These are phyloP conservation scores for Aspergillus ustus DNA, from an alignment of 2,329 filamentous ascomycete genomes.

Conservation along the genomic window DNA sequence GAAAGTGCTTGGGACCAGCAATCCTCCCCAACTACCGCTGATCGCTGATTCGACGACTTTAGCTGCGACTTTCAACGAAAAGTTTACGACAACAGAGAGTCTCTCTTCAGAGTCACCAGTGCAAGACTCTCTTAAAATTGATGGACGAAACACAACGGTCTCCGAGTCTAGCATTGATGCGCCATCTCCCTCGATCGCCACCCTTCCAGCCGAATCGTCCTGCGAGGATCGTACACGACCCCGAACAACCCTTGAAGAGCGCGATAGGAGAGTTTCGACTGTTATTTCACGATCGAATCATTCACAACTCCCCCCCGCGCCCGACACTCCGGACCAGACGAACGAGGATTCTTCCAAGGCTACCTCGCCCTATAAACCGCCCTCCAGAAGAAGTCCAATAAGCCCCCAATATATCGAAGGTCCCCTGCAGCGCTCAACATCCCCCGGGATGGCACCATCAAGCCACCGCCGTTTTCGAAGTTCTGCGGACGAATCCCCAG, in stretches of 20 bases:
- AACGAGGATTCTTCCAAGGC: conserved; percentile 37
- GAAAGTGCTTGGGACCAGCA: conserved; percentile 29
- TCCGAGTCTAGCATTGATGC: conserved; percentile 25
- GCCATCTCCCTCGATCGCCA: conserved; percentile 35
- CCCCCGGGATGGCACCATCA: conserved; percentile 27
- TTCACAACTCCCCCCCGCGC: conserved; percentile 32
- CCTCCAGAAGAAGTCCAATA: conserved; percentile 38
- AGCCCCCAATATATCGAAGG: conserved; percentile 29
- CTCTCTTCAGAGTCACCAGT: conserved; percentile 24
- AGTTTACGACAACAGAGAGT: conserved; percentile 24
- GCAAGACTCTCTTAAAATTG: conserved; percentile 28
- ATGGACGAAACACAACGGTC: conserved; percentile 30
- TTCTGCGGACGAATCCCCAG: conserved; percentile 33
- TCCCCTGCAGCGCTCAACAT: conserved; percentile 34
- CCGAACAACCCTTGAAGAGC: conserved; percentile 38
- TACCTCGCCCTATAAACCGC: conserved; percentile 41
- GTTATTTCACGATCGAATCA: conserved; percentile 32
- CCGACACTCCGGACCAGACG: conserved; percentile 29
- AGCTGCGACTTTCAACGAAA: conserved; percentile 34
- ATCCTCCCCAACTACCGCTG: conserved; percentile 39
- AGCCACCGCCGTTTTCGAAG: conserved; percentile 35
- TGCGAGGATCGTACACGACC: conserved; percentile 35
- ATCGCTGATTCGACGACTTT: conserved; percentile 36
- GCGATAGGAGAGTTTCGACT: conserved; percentile 23
- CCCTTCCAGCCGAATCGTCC: conserved; percentile 33